Conservation (phyloP, 306 rosid species). For the Gastrolobium villosum region DNA sequence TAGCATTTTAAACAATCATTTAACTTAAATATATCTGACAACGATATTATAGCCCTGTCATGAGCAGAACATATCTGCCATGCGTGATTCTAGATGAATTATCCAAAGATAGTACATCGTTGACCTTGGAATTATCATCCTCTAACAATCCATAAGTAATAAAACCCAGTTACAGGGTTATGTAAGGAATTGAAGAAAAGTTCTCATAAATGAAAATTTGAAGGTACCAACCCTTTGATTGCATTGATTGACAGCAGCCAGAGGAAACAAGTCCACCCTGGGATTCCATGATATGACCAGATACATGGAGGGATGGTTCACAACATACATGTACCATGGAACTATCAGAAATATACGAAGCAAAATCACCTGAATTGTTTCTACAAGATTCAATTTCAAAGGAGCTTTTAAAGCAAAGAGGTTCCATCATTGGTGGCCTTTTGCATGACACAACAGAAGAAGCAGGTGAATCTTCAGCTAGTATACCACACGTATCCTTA, state of each 20-base stretch:
- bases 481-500: slow-evolving; percentile 27
- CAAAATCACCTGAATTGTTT: slow-evolving; percentile 41
- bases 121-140: slow-evolving; percentile 45
- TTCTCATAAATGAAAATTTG: slow-evolving; percentile 5
- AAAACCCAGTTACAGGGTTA: slow-evolving; percentile 8
- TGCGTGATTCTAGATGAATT: slow-evolving; percentile 43
- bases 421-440: slow-evolving; percentile 34
- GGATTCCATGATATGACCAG: slow-evolving; percentile 42
- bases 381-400: slow-evolving; percentile 42
- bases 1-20: background rate
- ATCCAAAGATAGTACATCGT: slow-evolving; percentile 43
- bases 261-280: slow-evolving; percentile 51
- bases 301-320: slow-evolving; percentile 33
- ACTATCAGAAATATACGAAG: slow-evolving; percentile 45
- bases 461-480: slow-evolving; percentile 39
- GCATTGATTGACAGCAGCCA: slow-evolving; percentile 43
- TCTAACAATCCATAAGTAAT: slow-evolving; percentile 43
- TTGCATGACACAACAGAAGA: slow-evolving; percentile 48
- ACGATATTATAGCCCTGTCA: slow-evolving; percentile 42
- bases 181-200: slow-evolving; percentile 24
- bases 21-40: slow-evolving; percentile 41
- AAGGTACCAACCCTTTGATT: slow-evolving; percentile 66
- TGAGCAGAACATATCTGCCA: slow-evolving; percentile 38
- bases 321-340: slow-evolving; percentile 42
- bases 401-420: slow-evolving; percentile 46